Conservation (phyloP, 2,329 filamentous ascomycete species). For the Ophiocordyceps sinensis region DNA sequence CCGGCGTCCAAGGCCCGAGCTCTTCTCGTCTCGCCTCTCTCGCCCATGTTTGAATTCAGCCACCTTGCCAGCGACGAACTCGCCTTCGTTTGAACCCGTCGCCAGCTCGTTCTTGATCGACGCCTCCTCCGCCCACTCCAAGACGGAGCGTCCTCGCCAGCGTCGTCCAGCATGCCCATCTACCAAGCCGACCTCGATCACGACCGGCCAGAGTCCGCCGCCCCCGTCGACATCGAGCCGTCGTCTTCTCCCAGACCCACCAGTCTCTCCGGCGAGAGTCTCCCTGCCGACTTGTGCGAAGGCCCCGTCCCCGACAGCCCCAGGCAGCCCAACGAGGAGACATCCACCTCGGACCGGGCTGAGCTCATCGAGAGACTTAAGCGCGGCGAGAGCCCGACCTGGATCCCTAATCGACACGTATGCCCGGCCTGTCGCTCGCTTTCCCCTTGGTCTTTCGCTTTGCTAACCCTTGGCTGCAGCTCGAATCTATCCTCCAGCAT, state of each 20-base stretch:
- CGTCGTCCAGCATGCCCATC: conserved; percentile 34
- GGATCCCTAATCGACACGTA: conserved; percentile 53
- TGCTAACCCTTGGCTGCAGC: conserved; percentile 10
- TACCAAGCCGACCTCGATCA: conserved; percentile 37
- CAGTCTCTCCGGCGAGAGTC: conserved; percentile 42
- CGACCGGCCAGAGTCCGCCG: conserved; percentile 2
- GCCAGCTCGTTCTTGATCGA: background rate
- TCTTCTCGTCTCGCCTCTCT: no score
- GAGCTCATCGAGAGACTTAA: conserved; percentile 79
- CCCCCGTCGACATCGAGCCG: background rate
- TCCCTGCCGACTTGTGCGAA: conserved; percentile 46
- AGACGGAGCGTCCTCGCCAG: background rate
- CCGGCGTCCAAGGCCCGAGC: no score
- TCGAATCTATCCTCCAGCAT: conserved; percentile 22
- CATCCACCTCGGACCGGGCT: conserved; percentile 44
- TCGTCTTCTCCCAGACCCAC: conserved; percentile 22
- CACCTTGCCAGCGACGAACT: no score
- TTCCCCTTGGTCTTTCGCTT: background rate
- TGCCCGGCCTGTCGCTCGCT: conserved; percentile 7
- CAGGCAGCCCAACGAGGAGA: conserved; percentile 10
- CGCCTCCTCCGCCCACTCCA: background rate
- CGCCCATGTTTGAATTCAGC: no score
- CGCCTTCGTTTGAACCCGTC: no score
- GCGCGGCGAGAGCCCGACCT: conserved; percentile 59
- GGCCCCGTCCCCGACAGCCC: conserved; percentile 33